Percentiles rank a stretch among this genome's conserved stretches.
Conservation (phyloP, 2,329 filamentous ascomycete species). For the Penicillium italicum region DNA sequence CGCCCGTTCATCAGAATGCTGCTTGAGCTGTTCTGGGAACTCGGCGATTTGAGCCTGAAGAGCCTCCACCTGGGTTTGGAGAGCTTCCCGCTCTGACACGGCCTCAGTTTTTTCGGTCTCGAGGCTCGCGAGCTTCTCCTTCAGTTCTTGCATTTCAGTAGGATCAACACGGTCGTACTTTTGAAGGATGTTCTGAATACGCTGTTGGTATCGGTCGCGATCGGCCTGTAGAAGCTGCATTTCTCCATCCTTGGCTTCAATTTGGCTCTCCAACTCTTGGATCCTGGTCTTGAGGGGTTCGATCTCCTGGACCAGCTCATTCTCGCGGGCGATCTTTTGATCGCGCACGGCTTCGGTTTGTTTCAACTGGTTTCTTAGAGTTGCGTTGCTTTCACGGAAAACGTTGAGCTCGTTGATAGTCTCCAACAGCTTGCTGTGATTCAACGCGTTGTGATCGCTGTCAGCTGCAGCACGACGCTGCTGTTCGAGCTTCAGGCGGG, state of each 20-base stretch:
- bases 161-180: conserved; percentile 96
- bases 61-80: conserved; percentile 49
- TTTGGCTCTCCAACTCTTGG: conserved; percentile 75
- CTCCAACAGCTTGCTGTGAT: conserved; percentile 86
- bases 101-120: conserved; percentile 66
- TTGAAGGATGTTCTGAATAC: conserved; percentile 89
- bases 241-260: conserved; percentile 79
- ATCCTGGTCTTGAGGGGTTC: conserved; percentile 79
- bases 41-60: conserved; percentile 51
- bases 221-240: conserved; percentile 86
- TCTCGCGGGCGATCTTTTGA: conserved; percentile 70
- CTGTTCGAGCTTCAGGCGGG: conserved; percentile 82
- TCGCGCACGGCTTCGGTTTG: conserved; percentile 72
- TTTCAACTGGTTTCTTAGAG: conserved; percentile 79
- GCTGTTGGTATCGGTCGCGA: conserved; percentile 91
- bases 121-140: conserved; percentile 66
- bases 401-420: conserved; percentile 94
- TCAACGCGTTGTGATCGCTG: conserved; percentile 67
- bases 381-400: conserved; percentile 90
- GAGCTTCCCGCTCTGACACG: conserved; percentile 58
- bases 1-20: conserved; percentile 45
- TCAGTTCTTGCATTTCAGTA: conserved; percentile 84
- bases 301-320: conserved; percentile 70
- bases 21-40: conserved; percentile 48
- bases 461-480: conserved; percentile 76